phyloP scores from a whole-genome alignment of 331 rosid species.

The Quercus tomentella region DNA sequence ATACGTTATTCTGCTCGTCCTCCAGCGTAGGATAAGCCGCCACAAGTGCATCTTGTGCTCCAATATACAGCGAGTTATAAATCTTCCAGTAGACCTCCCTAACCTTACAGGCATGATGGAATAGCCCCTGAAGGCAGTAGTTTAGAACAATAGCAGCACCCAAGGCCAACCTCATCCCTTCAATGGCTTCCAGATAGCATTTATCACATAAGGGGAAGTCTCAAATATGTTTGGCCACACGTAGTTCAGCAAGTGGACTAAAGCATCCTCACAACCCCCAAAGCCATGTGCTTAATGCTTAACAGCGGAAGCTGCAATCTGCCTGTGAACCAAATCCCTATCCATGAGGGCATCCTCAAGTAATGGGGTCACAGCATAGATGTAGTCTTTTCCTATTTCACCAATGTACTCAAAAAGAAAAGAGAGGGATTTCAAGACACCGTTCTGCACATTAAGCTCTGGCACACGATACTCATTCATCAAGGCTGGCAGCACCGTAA shows the following conservation, averaged over 20 bases:
- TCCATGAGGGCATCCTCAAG: slow-evolving; percentile 98
- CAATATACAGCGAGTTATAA: slow-evolving; percentile 79
- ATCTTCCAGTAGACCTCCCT: slow-evolving; percentile 98
- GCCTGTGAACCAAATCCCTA: slow-evolving; percentile 89
- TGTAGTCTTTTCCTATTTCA: slow-evolving; percentile 97
- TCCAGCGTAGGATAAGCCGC: slow-evolving; percentile 82
- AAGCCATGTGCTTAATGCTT: slow-evolving; percentile 98
- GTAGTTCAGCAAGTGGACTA: slow-evolving; percentile 70
- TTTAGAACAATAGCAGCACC: slow-evolving; percentile 81
- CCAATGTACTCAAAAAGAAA: slow-evolving; percentile 96
- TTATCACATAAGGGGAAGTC: slow-evolving; percentile 89
- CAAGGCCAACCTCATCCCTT: slow-evolving; percentile 92
- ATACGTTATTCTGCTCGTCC: slow-evolving; percentile 79
- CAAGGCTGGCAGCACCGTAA: slow-evolving; percentile 57
- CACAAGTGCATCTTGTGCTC: slow-evolving; percentile 96
- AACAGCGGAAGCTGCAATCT: slow-evolving; percentile 97
- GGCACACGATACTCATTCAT: slow-evolving; percentile 98
- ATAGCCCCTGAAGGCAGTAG: slow-evolving; percentile 88
- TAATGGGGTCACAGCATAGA: slow-evolving; percentile 88
- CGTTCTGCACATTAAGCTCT: slow-evolving; percentile 93
- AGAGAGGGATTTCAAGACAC: slow-evolving; percentile 87
- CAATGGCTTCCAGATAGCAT: slow-evolving; percentile 95
- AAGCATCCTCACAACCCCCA: slow-evolving; percentile 94
- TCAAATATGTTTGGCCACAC: slow-evolving; percentile 95
- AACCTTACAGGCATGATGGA: slow-evolving; percentile 96